Percentiles rank a stretch among this genome's conserved stretches.
These are phyloP conservation scores for Alternaria brassicicola DNA, from an alignment of 2,329 filamentous ascomycete genomes.

Conservation along the genomic window DNA sequence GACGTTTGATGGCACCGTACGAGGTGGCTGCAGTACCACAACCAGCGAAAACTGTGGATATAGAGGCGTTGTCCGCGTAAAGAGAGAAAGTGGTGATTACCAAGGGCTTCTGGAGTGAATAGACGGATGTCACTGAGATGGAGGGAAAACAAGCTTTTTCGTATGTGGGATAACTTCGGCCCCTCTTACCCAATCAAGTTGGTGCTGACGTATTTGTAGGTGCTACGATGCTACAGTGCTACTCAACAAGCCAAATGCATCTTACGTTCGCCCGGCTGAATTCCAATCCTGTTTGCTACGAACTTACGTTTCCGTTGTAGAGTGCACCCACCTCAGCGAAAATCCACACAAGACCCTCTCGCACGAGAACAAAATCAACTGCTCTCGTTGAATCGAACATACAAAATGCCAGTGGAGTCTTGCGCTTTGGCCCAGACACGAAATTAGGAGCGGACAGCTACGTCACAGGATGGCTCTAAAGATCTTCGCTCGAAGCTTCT, in stretches of 20 bases:
- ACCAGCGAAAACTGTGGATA: no score
- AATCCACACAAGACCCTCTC: neutral
- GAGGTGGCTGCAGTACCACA: neutral
- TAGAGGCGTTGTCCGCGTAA: no score
- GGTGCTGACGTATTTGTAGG: neutral
- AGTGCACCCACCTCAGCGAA: neutral
- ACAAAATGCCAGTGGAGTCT: neutral
- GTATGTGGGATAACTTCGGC: no score
- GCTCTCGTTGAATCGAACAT: neutral
- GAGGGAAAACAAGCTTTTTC: no score
- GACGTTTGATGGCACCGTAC: neutral
- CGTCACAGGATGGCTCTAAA: neutral
- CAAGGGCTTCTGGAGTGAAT: no score
- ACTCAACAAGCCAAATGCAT: neutral
- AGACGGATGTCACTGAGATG: no score
- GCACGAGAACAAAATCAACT: neutral
- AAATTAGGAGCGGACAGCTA: neutral
- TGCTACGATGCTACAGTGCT: no score
- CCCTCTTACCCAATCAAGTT: neutral
- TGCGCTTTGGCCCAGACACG: neutral
- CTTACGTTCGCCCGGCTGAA: neutral
- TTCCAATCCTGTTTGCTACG: neutral
- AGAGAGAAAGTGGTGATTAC: no score
- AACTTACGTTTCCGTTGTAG: neutral
- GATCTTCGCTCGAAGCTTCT: neutral